Conservation (phyloP, 1,284 basidiomycete genomes). For the Gymnopus androsaceus region DNA sequence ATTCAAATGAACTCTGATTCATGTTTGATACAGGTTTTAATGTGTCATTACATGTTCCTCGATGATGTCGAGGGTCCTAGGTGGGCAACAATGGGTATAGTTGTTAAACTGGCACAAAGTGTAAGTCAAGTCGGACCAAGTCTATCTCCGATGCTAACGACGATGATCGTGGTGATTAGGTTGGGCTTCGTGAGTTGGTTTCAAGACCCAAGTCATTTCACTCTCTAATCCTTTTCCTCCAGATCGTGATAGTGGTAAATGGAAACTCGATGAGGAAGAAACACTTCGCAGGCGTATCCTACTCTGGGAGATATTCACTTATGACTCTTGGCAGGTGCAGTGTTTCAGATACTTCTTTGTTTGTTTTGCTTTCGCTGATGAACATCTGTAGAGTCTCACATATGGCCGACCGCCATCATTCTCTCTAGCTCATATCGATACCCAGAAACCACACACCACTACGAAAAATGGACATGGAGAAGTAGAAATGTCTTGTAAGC, state of each 20-base stretch:
- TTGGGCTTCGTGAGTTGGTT: slow-evolving; percentile 60
- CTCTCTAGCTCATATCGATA: slow-evolving; percentile 60
- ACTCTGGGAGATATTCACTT: slow-evolving; percentile 65
- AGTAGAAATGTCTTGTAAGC: slow-evolving; percentile 66
- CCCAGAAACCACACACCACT: slow-evolving; percentile 54
- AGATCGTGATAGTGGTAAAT: slow-evolving; percentile 72
- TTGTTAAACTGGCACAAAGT: slow-evolving; percentile 68
- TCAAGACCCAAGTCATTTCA: not conserved
- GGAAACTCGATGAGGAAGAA: slow-evolving; percentile 61
- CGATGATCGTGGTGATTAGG: slow-evolving; percentile 34
- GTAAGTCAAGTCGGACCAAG: slow-evolving; percentile 42
- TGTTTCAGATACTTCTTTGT: not conserved
- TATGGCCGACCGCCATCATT: slow-evolving; percentile 71
- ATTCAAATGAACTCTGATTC: not conserved
- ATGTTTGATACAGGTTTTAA: slow-evolving; percentile 50
- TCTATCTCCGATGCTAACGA: not conserved
- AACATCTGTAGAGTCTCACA: slow-evolving; percentile 56
- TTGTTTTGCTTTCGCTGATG: not conserved
- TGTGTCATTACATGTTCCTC: slow-evolving; percentile 73
- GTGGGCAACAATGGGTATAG: slow-evolving; percentile 69
- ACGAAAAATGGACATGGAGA: slow-evolving; percentile 52
- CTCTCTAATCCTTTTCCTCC: slow-evolving; percentile 20
- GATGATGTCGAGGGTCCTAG: slow-evolving; percentile 64
- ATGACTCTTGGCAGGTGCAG: slow-evolving; percentile 70
- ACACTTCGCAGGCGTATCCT: slow-evolving; percentile 61